Evolutionary conservation across 257 asterid genomes (phyloP).

Genomic region (Solanum chiquidenum): DNA sequence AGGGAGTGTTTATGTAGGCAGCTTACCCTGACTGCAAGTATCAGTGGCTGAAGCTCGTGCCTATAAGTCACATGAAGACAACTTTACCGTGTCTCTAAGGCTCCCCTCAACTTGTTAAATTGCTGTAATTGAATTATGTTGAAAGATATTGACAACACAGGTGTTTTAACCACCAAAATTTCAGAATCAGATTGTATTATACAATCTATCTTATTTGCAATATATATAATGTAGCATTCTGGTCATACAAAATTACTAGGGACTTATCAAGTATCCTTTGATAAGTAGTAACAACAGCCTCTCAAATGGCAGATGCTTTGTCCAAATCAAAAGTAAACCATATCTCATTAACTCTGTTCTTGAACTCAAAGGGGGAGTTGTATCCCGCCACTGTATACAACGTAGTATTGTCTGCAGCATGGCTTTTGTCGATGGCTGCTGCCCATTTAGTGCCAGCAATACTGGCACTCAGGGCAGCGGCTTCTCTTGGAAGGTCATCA

Average conservation of each 20-base stretch:
- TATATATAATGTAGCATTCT: background rate
- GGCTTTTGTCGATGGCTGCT: slow-evolving; percentile 40
- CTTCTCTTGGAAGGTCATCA: slow-evolving; percentile 42
- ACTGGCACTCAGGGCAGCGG: slow-evolving; percentile 47
- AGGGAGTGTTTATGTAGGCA: background rate
- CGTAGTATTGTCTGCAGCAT: slow-evolving; percentile 22
- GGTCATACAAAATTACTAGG: background rate
- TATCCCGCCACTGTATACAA: slow-evolving; percentile 65
- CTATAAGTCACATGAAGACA: background rate
- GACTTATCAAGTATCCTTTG: background rate
- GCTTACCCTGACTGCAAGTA: background rate
- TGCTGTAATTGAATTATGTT: background rate
- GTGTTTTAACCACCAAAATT: background rate
- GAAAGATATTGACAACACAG: background rate
- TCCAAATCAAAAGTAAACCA: slow-evolving; percentile 54
- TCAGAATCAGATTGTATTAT: background rate
- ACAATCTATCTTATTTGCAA: background rate
- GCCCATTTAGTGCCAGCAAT: slow-evolving; percentile 53
- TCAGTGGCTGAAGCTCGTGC: background rate
- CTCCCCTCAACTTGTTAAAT: background rate
- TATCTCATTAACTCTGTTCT: slow-evolving; percentile 63
- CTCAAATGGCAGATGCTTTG: background rate
- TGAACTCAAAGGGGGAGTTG: slow-evolving; percentile 74
- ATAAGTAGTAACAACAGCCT: background rate
- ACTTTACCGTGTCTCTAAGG: background rate